Conservation (phyloP, 2,329 filamentous ascomycete genomes). For the Coniochaeta sp. region DNA sequence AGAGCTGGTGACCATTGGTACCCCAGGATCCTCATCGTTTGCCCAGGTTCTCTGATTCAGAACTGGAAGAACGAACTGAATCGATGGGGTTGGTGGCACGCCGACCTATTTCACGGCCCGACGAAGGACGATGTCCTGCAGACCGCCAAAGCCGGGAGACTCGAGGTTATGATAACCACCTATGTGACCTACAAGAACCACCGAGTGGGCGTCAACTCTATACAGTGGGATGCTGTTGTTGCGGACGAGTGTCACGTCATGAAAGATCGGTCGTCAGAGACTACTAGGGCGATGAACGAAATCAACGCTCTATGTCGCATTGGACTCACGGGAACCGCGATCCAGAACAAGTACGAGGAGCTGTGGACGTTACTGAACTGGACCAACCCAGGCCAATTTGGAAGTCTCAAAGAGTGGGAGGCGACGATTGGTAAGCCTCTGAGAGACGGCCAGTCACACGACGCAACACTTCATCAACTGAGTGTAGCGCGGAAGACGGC, state of each 20-base stretch:
- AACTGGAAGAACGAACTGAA: constrained; percentile 87
- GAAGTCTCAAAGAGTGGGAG: constrained; percentile 66
- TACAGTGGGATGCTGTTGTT: constrained; percentile 89
- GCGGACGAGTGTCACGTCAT: constrained; percentile 90
- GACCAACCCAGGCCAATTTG: constrained; percentile 76
- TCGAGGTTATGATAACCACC: constrained; percentile 92
- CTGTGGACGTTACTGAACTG: constrained; percentile 95
- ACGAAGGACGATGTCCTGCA: constrained; percentile 63
- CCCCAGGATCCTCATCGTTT: constrained; percentile 75
- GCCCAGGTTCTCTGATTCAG: constrained; percentile 77
- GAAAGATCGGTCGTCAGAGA: constrained; percentile 72
- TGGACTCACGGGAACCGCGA: constrained; percentile 88
- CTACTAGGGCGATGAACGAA: constrained; percentile 80
- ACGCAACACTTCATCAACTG: constrained; percentile 77
- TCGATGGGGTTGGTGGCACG: constrained; percentile 94
- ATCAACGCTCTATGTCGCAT: constrained; percentile 89
- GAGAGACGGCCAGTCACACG: constrained; percentile 83
- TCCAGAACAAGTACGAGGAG: constrained; percentile 97
- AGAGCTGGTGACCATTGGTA: constrained; percentile 65
- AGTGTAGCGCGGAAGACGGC: constrained; percentile 76
- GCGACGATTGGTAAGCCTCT: constrained; percentile 71
- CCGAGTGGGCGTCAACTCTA: constrained; percentile 65
- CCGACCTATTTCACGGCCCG: constrained; percentile 71
- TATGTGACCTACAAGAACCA: constrained; percentile 85
- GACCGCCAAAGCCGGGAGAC: constrained; percentile 65